A percentile compares a stretch with the other conserved stretches of the same genome.
phyloP scores from a whole-genome alignment of 192 early-diverging fungal species.

The Cladochytrium replicatum region DNA sequence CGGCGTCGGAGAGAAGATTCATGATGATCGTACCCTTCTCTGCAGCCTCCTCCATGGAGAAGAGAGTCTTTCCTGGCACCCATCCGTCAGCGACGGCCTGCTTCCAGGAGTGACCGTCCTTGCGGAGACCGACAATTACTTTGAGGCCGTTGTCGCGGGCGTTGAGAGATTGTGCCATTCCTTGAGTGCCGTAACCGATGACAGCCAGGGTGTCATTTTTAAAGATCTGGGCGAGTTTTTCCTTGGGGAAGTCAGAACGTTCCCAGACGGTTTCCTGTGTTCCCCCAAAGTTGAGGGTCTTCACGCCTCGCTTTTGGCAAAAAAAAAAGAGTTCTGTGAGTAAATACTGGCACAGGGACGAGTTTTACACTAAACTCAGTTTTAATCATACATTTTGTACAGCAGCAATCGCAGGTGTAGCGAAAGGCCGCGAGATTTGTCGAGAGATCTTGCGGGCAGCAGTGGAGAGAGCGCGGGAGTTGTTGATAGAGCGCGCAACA shows the following conservation, averaged over 20 bases:
- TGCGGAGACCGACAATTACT: conserved; percentile 87
- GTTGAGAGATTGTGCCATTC: conserved; percentile 88
- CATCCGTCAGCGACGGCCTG: conserved; percentile 89
- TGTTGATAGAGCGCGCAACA: too few species aligned
- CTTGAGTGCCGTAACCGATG: conserved; percentile 93
- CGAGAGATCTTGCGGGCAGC: too few species aligned
- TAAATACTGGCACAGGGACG: background rate
- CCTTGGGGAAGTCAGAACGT: conserved; percentile 84
- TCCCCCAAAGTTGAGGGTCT: conserved; percentile 93
- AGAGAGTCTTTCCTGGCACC: conserved; percentile 91
- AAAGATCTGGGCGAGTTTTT: conserved; percentile 84
- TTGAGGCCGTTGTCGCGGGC: conserved; percentile 93
- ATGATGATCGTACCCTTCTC: conserved; percentile 85
- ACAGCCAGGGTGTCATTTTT: conserved; percentile 86
- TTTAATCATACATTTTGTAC: too few species aligned
- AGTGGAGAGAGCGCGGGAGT: too few species aligned
- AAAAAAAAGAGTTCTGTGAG: background rate
- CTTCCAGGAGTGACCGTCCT: conserved; percentile 81
- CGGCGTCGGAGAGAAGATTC: conserved; percentile 94
- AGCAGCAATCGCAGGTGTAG: too few species aligned
- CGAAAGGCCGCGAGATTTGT: too few species aligned
- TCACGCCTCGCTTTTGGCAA: conserved; percentile 70
- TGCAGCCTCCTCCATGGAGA: conserved; percentile 82
- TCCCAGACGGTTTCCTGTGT: conserved; percentile 88
- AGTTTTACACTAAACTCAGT: too few species aligned